phyloP scores from a whole-genome alignment of 495 filamentous ascomycete genomes.

The Aspergillus wentii region DNA sequence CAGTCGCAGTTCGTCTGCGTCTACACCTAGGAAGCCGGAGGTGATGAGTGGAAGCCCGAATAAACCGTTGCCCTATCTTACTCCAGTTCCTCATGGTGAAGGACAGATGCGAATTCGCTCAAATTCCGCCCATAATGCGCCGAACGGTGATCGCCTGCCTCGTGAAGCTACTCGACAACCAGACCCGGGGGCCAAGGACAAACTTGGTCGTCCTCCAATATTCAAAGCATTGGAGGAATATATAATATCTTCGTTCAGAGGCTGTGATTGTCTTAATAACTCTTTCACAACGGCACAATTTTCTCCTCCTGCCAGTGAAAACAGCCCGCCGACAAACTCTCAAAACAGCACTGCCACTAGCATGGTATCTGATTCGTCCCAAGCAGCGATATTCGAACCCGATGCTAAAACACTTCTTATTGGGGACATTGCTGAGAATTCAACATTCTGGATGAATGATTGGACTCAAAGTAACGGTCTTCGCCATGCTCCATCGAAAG shows the following conservation, averaged over 20 bases:
- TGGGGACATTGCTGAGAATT: constrained; percentile 80
- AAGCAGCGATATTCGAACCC: constrained; percentile 47
- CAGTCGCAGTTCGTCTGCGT: constrained; percentile 27
- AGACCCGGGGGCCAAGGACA: constrained; percentile 13
- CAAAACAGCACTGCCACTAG: no score
- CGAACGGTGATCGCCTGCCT: constrained; percentile 13
- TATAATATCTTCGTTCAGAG: constrained; percentile 61
- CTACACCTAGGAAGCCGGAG: constrained; percentile 13
- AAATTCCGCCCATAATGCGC: constrained; percentile 19
- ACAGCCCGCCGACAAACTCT: constrained; percentile 20
- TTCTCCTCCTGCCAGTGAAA: constrained; percentile 15
- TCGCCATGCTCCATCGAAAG: constrained; percentile 19
- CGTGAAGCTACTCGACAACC: constrained; percentile 12
- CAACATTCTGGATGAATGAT: constrained; percentile 75
- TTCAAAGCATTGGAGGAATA: constrained; percentile 77
- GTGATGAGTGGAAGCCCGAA: constrained; percentile 13
- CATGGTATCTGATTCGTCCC: constrained; percentile 8
- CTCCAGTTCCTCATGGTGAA: constrained; percentile 13
- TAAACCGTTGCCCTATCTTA: constrained; percentile 6
- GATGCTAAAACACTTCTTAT: constrained; percentile 75
- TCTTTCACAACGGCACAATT: constrained; percentile 52
- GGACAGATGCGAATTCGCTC: constrained; percentile 21
- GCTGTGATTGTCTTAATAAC: constrained; percentile 64
- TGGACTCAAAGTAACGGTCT: constrained; percentile 22
- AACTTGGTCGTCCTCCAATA: constrained; percentile 29